Evolutionary conservation across 2,329 filamentous ascomycete species (phyloP).

Genomic region (Dothistroma pini): DNA sequence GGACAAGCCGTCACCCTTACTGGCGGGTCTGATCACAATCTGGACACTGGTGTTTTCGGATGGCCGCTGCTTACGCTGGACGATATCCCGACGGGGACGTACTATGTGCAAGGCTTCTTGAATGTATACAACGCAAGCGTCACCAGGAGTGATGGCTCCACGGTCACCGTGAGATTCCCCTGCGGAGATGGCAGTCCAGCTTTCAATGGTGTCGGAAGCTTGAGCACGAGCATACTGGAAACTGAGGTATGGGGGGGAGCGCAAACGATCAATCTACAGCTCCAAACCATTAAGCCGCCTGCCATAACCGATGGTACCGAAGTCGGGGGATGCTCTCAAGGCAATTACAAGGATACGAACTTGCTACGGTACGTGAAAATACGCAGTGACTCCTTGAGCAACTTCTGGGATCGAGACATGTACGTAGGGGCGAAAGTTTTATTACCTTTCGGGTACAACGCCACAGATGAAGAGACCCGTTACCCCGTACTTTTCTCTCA

Average conservation of each 20-base stretch:
- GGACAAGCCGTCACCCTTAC: conserved; percentile 26
- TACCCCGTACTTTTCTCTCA: conserved; percentile 39
- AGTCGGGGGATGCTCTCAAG: conserved; percentile 39
- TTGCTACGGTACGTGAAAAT: conserved; percentile 38
- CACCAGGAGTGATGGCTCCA: conserved; percentile 37
- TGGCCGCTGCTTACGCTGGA: conserved; percentile 35
- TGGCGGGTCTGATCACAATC: conserved; percentile 30
- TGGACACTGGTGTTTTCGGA: conserved; percentile 33
- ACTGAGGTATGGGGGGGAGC: conserved; percentile 28
- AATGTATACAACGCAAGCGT: conserved; percentile 35
- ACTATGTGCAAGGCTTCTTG: conserved; percentile 37
- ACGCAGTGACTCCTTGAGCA: conserved; percentile 36
- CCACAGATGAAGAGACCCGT: conserved; percentile 29
- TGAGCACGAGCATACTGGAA: conserved; percentile 27
- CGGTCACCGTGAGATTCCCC: conserved; percentile 36
- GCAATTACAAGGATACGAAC: conserved; percentile 38
- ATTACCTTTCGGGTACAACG: conserved; percentile 36
- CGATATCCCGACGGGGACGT: conserved; percentile 33
- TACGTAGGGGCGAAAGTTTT: conserved; percentile 38
- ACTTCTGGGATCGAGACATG: conserved; percentile 37
- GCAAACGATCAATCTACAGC: conserved; percentile 34
- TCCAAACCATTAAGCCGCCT: conserved; percentile 24
- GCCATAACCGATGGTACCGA: conserved; percentile 34
- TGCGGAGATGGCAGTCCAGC: conserved; percentile 36
- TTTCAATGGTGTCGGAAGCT: conserved; percentile 34